phyloP scores from a whole-genome alignment of 1,139 yeast species.

The Cylindricascospora bacillispora region DNA sequence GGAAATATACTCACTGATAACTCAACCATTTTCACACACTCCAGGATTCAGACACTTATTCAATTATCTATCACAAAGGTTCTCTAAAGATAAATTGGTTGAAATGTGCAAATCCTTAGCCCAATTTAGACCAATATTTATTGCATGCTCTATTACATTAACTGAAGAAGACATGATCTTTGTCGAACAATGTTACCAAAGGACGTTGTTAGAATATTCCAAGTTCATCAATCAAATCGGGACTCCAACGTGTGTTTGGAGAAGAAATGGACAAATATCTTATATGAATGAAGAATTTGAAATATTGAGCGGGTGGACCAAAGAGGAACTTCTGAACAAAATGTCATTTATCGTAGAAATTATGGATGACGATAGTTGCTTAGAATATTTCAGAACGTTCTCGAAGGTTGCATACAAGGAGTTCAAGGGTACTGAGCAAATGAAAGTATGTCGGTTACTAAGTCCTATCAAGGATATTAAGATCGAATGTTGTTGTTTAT shows the following conservation, averaged over 20 bases:
- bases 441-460: conserved; percentile 41
- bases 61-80: conserved; percentile 58
- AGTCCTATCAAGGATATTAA: conserved; percentile 26
- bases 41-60: conserved; percentile 80
- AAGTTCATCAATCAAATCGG: conserved; percentile 75
- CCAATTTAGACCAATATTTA: conserved; percentile 77
- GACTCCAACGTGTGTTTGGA: conserved; percentile 91
- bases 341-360: conserved; percentile 76
- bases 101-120: conserved; percentile 86
- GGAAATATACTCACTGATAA: conserved; percentile 66
- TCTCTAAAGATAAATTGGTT: conserved; percentile 57
- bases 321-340: conserved; percentile 49
- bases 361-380: conserved; percentile 75
- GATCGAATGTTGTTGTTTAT: conserved; percentile 66
- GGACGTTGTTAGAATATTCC: conserved; percentile 81
- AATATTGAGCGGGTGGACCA: conserved; percentile 79
- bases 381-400: conserved; percentile 79
- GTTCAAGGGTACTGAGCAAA: conserved; percentile 71
- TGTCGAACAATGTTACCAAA: conserved; percentile 92
- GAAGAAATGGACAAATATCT: conserved; percentile 90
- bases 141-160: conserved; percentile 79
- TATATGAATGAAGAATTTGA: conserved; percentile 90
- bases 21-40: conserved; percentile 72
- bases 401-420: conserved; percentile 85
- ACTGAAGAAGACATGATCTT: conserved; percentile 86